A percentile compares a stretch with the other conserved stretches of the same genome.
Evolutionary conservation across 2,329 filamentous ascomycete species (phyloP).

Genomic region (Ophiostoma pallidulum): DNA sequence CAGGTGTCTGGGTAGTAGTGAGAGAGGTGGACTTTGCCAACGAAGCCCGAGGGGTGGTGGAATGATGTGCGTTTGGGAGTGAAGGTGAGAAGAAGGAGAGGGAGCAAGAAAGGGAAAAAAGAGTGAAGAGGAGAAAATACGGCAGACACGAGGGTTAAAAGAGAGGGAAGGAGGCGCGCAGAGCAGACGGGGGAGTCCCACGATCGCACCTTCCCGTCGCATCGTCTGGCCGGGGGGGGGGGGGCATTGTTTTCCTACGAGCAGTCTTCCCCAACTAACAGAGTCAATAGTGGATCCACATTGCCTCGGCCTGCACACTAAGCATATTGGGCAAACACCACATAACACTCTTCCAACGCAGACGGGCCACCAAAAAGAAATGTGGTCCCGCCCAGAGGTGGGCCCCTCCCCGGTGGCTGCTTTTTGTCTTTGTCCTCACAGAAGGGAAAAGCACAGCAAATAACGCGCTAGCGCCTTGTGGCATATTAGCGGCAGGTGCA

Average conservation of each 20-base stretch:
- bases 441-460: no score
- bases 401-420: no score
- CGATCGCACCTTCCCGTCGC: conserved; percentile 7
- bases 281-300: conserved; percentile 1
- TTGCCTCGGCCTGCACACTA: conserved; percentile 1
- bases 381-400: conserved; percentile 1
- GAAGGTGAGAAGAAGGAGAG: conserved; percentile 6
- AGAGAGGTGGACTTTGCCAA: conserved; percentile 49
- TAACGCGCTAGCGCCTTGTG: no score
- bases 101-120: conserved; percentile 4
- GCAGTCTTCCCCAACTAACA: no score
- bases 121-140: background rate
- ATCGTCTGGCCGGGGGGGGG: background rate
- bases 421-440: no score
- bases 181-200: no score
- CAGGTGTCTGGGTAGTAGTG: no score
- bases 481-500: no score
- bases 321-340: no score
- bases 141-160: background rate
- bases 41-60: conserved; percentile 33
- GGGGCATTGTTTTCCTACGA: no score
- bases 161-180: background rate
- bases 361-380: background rate
- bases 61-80: conserved; percentile 12
- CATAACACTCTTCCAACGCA: no score